Base-by-base conservation (phyloP, 805 yeast species). In the Metschnikowia shivogae region DNA sequence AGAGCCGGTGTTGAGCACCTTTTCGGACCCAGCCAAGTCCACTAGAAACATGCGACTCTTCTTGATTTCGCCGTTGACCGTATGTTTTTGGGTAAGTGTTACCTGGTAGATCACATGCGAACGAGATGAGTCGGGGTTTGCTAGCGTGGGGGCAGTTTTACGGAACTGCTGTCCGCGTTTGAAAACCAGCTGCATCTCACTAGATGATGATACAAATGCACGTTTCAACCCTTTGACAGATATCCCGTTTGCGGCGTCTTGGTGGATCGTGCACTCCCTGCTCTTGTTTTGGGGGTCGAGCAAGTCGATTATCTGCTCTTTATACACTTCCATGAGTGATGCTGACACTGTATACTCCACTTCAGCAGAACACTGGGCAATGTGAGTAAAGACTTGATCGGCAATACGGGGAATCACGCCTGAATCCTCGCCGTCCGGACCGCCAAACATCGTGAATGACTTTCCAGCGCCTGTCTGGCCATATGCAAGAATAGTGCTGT, bases 21-120 rank as follows among this genome's bases (percentile, higher is more conserved):
- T 86, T 62, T 90, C 96, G 19, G 92, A 82, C 5, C 96, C 96
- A 0, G 96, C 96, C 51, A 89, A 71, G 64, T 89, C 97, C 10
- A 88, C 92, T 31, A 89, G 63, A 55, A 82, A 84, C 48, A 89
- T 69, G 47, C 78, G 80, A 5, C 89, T 83, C 32, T 74, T 70
- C 58, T 79, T 84, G 17, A 77, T 70, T 6, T 79, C 72, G 11
- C 85, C 86, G n/a, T 75, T 71, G 3, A 64, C 64, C 14, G 70
- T 49, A 53, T 77, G 73, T 57, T 77, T 78, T 56, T 86, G 92
- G n/a, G 76, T 69, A 6, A 89, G 66, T 41, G 76, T 77, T 4
- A 90, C 70, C 44, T 83, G 84, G 49, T 88, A 80, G 27, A 89
- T 84, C 0, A 92, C 81, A 61, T 89, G 96, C 0, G 95, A 83